Evolutionary conservation across 768 basidiomycete genomes (phyloP), one percentile per base, ranked within the genome.

Genomic region (Paxillus rubicundulus): DNA sequence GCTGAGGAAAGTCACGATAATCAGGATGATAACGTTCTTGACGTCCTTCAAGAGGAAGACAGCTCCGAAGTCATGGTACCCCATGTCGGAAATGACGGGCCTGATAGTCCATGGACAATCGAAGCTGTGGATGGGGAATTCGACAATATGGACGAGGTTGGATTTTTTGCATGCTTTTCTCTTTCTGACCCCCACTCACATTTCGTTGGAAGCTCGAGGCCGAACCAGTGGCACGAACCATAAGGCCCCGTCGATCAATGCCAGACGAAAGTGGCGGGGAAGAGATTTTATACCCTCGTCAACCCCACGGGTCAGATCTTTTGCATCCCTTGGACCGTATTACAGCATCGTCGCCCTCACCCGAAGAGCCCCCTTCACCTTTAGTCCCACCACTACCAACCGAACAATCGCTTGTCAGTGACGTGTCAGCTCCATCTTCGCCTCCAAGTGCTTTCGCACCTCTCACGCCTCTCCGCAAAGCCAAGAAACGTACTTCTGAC

Each of bases 261-360:
- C 81, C 87, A 8, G 86, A 89, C 57, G 91, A 92, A 69, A 92
- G 90, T 61, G 91, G 91, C 5, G 90, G 91, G 38, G 91, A 93
- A 69, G 91, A 93, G 69, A 92, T 93, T 54, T 72, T 93, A 24
- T 93, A 93, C 69, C 89, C 90, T 37, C 85, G 89, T 51, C 82
- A 87, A 55, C 73, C 72, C 18, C 60, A 61, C 38, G 62, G 55
- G 9, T 38, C 61, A 14, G 66, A 70, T 16, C 54, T 71, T 44
- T 54, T 67, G 8, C 61, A 71, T 51, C 64, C 72, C 9, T 66
- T 66, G 40, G 65, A 66, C 38, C 68, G 67, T 27, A 61, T 72
- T 30, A 74, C 65, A 53, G 37, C 56, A 21, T 56, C 61, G 14
- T 70, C 71, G 24, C 62, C 65, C 9, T 47, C 61, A 37, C 56